These are phyloP conservation scores for Coemansia sp. DNA, from an alignment of 192 early-diverging fungal species.

Conservation along the genomic window DNA sequence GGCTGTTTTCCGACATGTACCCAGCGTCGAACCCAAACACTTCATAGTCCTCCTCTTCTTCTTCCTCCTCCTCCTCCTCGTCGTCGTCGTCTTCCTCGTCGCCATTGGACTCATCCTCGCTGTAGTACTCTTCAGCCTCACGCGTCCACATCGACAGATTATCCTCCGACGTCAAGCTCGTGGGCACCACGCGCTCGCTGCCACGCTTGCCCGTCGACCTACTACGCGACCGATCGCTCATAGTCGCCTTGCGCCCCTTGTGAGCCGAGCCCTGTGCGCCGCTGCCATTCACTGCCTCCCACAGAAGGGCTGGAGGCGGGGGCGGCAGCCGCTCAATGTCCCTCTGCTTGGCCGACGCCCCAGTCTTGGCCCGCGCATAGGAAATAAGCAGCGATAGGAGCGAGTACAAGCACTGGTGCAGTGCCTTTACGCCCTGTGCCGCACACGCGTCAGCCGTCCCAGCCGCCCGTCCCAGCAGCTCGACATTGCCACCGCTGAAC, in stretches of 20 bases:
- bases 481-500: not conserved
- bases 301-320: conserved; percentile 23
- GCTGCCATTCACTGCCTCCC: conserved; percentile 1
- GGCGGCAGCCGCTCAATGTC: conserved; percentile 43
- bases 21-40: conserved; percentile 15
- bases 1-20: conserved; percentile 30
- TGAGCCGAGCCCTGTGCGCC: not conserved
- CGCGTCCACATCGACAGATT: conserved; percentile 11
- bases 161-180: conserved; percentile 31
- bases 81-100: not conserved
- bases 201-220: not conserved
- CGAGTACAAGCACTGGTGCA: conserved; percentile 43
- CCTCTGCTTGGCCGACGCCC: not conserved
- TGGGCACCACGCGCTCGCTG: not conserved
- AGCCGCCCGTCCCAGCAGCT: not conserved
- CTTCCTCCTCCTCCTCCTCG: not conserved
- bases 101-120: not conserved
- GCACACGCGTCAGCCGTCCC: conserved; percentile 28
- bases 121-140: conserved; percentile 4
- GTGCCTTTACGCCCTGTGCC: conserved; percentile 17
- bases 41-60: conserved; percentile 19
- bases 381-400: conserved; percentile 21
- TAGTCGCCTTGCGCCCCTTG: not conserved
- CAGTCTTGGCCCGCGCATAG: conserved; percentile 17
- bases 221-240: not conserved